Evolutionary conservation across 2,329 filamentous ascomycete species (phyloP), one percentile per base, ranked within the genome.

Genomic region (Ceratocystis diversiconidia): DNA sequence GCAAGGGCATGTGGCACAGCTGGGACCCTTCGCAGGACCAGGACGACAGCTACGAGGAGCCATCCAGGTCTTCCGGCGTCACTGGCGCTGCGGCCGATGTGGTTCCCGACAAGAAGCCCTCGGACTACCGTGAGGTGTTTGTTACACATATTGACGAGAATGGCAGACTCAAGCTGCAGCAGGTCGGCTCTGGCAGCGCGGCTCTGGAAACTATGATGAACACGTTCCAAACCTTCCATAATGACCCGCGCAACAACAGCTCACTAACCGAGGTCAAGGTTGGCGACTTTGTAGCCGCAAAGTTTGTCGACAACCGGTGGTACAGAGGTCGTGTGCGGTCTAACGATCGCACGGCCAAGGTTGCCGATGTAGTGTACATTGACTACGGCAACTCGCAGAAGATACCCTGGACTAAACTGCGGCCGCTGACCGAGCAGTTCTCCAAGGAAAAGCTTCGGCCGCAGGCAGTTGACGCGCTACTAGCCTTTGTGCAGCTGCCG

Each of bases 371-470:
- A 30, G 78, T 95, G 59, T 99, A 96, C 76, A 85, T 99, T 69
- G 94, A 99, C 78, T 99, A 95, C 75, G 94, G 94, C 71, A 99
- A 99, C 81, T 87, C 84, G 65, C 94, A 99, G 76, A 87, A 86
- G 73, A 80, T 95, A 66, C 84, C 92, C 0, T 99, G 92, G 91
- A 82, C 85, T 28, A 82, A 84, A 70, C 84, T 99, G 55, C 88
- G 94, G 32, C 81, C 90, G n/a, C 82, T 99, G 61, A 83, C 86
- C 62, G 76, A 84, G 17, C 87, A 92, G 71, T 99, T 97, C 79
- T 84, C 84, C 52, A 78, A 83, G 3, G 84, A 90, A 74, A 92
- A 88, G 75, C 85, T 99, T 67, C 92, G 89, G 76, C 79, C 89
- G 0, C 94, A 97, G 78, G 94, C 94, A 2, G 77, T 86, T 0